phyloP scores from a whole-genome alignment of 768 basidiomycete genomes.

The Termitomyces sp. region DNA sequence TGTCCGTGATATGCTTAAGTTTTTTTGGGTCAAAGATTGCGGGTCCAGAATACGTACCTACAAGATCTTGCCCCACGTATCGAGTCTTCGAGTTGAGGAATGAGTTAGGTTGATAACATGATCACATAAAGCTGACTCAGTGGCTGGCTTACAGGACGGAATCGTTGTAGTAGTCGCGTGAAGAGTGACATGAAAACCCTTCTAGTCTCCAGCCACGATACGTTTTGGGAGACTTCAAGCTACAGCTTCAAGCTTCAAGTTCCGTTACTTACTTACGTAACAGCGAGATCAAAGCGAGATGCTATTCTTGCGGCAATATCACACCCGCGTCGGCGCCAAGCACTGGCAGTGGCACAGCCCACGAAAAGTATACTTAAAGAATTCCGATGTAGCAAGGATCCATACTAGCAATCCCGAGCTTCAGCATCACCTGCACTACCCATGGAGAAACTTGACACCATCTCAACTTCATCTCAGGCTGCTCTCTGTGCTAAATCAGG shows the following conservation, averaged over 20 bases:
- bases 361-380: no score
- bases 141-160: constrained; percentile 39
- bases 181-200: constrained; percentile 43
- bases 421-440: not conserved
- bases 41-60: constrained; percentile 39
- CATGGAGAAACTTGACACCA: not conserved
- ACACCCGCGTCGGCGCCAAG: no score
- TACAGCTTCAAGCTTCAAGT: no score
- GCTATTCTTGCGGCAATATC: no score
- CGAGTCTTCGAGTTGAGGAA: constrained; percentile 37
- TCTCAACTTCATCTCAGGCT: not conserved
- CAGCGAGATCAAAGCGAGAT: no score
- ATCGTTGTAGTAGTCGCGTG: constrained; percentile 34
- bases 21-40: not conserved
- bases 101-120: constrained; percentile 6
- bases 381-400: no score
- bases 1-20: constrained; percentile 20
- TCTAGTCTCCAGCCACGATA: no score
- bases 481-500: not conserved
- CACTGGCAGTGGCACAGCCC: no score
- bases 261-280: no score
- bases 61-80: constrained; percentile 56
- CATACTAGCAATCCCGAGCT: no score
- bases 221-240: no score
- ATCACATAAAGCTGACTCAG: not conserved